Evolutionary conservation across 2,329 filamentous ascomycete genomes (phyloP).

Genomic region (Polychaeton citri): DNA sequence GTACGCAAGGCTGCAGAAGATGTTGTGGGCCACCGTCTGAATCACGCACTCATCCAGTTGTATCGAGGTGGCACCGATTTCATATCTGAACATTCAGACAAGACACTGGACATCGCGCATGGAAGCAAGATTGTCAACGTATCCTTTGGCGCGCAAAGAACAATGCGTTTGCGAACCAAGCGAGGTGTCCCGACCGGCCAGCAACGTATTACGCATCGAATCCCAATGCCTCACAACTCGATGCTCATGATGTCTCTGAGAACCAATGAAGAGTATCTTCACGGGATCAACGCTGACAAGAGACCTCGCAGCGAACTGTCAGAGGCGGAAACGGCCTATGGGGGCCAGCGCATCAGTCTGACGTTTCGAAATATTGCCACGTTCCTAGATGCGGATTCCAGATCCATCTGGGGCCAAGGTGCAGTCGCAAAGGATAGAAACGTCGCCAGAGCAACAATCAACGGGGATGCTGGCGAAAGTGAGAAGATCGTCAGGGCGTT

Average conservation of each 20-base stretch:
- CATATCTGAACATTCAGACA: slow-evolving; percentile 94
- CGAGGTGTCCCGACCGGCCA: slow-evolving; percentile 27
- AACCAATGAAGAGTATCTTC: slow-evolving; percentile 80
- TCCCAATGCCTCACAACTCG: slow-evolving; percentile 74
- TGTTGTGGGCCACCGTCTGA: slow-evolving; percentile 64
- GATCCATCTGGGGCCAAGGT: slow-evolving; percentile 81
- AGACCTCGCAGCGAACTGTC: slow-evolving; percentile 55
- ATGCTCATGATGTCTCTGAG: slow-evolving; percentile 67
- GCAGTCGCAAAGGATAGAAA: slow-evolving; percentile 54
- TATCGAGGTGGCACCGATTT: slow-evolving; percentile 84
- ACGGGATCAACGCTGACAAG: slow-evolving; percentile 84
- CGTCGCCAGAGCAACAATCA: slow-evolving; percentile 50
- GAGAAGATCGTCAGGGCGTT: slow-evolving; percentile 65
- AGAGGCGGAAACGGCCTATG: slow-evolving; percentile 55
- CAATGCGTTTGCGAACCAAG: slow-evolving; percentile 81
- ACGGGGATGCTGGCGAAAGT: slow-evolving; percentile 53
- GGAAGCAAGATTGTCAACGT: slow-evolving; percentile 82
- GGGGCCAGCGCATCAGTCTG: slow-evolving; percentile 71
- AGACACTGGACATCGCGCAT: slow-evolving; percentile 78
- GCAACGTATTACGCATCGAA: slow-evolving; percentile 47
- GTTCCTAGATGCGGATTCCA: slow-evolving; percentile 53
- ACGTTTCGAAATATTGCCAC: slow-evolving; percentile 87
- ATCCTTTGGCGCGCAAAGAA: slow-evolving; percentile 81
- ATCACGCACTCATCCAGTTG: slow-evolving; percentile 84
- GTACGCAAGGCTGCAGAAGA: slow-evolving; percentile 59